Base-by-base conservation (phyloP, 495 filamentous ascomycete species). In the Penicillium egyptiacum region DNA sequence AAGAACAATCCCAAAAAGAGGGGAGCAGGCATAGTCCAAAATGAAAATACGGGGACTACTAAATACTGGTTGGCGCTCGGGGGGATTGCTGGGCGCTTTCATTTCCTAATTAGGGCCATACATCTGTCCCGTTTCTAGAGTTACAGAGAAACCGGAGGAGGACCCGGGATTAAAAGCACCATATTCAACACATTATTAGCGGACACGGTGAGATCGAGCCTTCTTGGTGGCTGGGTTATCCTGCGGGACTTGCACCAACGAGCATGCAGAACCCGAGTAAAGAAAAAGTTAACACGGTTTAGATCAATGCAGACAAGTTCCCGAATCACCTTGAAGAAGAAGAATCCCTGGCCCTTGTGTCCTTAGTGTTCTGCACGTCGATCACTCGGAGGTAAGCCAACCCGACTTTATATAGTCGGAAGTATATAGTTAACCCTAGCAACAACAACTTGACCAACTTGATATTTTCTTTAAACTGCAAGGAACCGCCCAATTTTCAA, bases 181-280 rank as follows among this genome's bases (percentile, higher is more conserved):
- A 54, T 30, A 60, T 51, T 30, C 56, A 59, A 58, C 60, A 67
- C 60, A 59, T 68, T 56, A 75, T 75, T 72, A 72, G 69, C 65
- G 65, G 73, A 69, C 58, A 66, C 66, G 62, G 52, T 63, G 58
- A 63, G 63, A 69, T 66, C 66, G 64, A 66, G 65, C 64, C 66
- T 59, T 57, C 55, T 60, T 42, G 66, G 66, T 67, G 66, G 66
- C 66, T 69, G 60, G 63, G 54, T 44, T 55, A 45, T 58, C 44
- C 56, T 53, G 57, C 61, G 53, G 56, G 46, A 48, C 30, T 19
- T 55, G 61, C 65, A 68, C 71, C 73, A 75, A 75, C 70, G 68
- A 72, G 69, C 67, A 63, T 67, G 63, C 65, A 66, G 65, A 65
- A 63, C 57, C 58, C 58, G 58, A 46, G 58, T 20, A 55, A 25